Conservation (phyloP, 2,329 filamentous ascomycete species). For the Cytospora paraplurivora region DNA sequence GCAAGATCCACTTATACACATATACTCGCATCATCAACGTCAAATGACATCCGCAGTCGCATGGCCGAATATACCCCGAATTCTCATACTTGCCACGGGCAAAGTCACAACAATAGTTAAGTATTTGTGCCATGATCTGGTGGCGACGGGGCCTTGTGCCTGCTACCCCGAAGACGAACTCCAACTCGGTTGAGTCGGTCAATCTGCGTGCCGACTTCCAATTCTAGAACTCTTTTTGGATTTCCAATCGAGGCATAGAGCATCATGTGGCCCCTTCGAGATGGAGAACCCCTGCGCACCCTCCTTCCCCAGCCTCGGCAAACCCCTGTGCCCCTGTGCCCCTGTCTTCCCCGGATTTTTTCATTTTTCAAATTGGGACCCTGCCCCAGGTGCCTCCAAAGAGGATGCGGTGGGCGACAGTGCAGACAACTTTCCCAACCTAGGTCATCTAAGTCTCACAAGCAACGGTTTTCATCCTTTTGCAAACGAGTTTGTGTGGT, state of each 20-base stretch:
- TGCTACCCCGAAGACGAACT: slow-evolving; percentile 2
- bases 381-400: slow-evolving; percentile 11
- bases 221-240: not conserved
- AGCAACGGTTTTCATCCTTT: slow-evolving; percentile 1
- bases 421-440: slow-evolving; percentile 10
- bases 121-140: slow-evolving; percentile 4
- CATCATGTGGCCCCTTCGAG: slow-evolving; percentile 19
- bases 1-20: not conserved
- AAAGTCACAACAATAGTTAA: slow-evolving; percentile 1
- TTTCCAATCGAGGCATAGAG: slow-evolving; percentile 22
- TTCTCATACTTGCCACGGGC: slow-evolving; percentile 12
- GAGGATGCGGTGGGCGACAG: slow-evolving; percentile 19
- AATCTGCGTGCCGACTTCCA: not conserved
- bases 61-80: slow-evolving; percentile 21
- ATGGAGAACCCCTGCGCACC: slow-evolving; percentile 24
- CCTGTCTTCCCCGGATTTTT: slow-evolving; percentile 30
- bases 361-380: slow-evolving; percentile 10
- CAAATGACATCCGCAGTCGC: slow-evolving; percentile 14
- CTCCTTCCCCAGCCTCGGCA: slow-evolving; percentile 10
- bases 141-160: slow-evolving; percentile 5
- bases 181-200: slow-evolving; percentile 4
- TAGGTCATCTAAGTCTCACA: not conserved
- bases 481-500: not conserved
- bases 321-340: slow-evolving; percentile 26
- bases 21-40: not conserved